These are phyloP conservation scores for Oenanthe sinensis DNA, from an alignment of 129 eudicot genomes.

Conservation along the genomic window DNA sequence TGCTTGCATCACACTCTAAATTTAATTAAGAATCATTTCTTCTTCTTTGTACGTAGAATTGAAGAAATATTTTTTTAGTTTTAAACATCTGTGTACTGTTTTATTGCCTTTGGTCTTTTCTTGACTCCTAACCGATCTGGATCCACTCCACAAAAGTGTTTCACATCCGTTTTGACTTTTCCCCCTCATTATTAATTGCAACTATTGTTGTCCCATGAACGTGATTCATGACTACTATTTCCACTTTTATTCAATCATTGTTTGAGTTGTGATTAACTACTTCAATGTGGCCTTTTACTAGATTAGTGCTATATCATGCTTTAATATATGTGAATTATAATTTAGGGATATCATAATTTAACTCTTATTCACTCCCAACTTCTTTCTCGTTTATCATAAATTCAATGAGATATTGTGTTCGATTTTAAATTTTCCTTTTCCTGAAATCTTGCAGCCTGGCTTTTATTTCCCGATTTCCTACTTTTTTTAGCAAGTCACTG, in stretches of 20 bases:
- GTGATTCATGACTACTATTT: background rate
- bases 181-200: background rate
- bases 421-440: background rate
- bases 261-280: background rate
- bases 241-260: background rate
- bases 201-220: background rate
- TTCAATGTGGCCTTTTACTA: background rate
- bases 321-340: background rate
- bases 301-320: background rate
- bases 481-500: background rate
- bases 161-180: background rate
- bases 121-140: conserved; percentile 9
- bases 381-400: background rate
- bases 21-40: background rate
- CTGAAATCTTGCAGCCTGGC: background rate
- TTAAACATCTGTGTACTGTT: background rate
- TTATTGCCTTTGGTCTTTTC: background rate
- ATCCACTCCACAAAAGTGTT: conserved; percentile 12
- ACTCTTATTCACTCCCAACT: background rate
- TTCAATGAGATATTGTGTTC: background rate
- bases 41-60: background rate
- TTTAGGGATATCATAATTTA: background rate
- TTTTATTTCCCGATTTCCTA: background rate
- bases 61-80: background rate
- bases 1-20: background rate